Base-by-base conservation (phyloP, 768 basidiomycete genomes). In the Serendipita sp. region DNA sequence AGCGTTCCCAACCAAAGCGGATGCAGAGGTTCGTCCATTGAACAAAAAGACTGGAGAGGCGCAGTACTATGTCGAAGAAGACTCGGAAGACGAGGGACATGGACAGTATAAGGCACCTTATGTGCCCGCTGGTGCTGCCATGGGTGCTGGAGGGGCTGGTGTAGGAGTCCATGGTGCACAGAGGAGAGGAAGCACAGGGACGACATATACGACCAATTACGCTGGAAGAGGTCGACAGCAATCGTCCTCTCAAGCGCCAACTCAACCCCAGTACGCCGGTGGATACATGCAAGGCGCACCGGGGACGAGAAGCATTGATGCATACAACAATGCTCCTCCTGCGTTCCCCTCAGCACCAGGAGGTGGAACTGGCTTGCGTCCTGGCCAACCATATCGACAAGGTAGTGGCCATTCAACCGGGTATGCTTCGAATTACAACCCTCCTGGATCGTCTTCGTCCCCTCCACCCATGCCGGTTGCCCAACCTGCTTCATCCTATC, bases 1-100 rank as follows among this genome's bases (percentile, higher is more conserved):
- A 8, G 80, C 85, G 6, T 88, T 91, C 74, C 75, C 55, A 29
- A 60, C 55, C 27, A 40, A 40, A 13, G 13, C 5, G 5, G 34
- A 60, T 60, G 55, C 29, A 4, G 55, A 60, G 33, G 11, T 29
- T 10, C 29, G 27, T 29, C 55, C 55, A 27, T 37, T 60, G 55
- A 60, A 60, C 27, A 23, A 31, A 60, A 60, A 60, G 33, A n/a
- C 11, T n/a, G 48, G 48, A 18, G 55, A 60, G 8, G 55, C 55
- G 36, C 55, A 60, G 27, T 60, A 60, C 29, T 60, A 60, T 3
- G 55, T 60, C 2, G 55, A 60, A 36, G 55, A 60, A 37, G 55
- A 60, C 29, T 60, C 55, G 3, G 55, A 60, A 10, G 55, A 60
- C 29, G 55, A 60, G 16, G 36, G 8, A 8, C 6, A 5, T 31